These are phyloP conservation scores for Symbiotaphrina buchneri DNA, from an alignment of 495 filamentous ascomycete species.

Conservation along the genomic window DNA sequence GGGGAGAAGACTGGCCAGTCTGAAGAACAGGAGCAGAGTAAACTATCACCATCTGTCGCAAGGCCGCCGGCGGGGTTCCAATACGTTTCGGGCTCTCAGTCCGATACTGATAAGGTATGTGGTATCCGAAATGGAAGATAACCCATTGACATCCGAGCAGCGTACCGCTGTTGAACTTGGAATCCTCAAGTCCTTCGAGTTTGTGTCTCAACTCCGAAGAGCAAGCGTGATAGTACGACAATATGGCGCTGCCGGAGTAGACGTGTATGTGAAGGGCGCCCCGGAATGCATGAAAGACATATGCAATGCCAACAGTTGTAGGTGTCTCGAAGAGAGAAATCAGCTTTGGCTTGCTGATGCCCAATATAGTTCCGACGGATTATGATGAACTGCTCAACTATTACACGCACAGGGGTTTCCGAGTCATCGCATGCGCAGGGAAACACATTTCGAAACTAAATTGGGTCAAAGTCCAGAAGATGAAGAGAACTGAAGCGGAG, in stretches of 20 bases:
- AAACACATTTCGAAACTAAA: conserved; percentile 69
- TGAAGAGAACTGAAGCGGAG: conserved; percentile 71
- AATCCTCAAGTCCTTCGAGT: conserved; percentile 76
- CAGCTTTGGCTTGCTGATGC: conserved; percentile 2
- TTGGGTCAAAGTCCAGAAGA: conserved; percentile 87
- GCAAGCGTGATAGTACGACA: conserved; percentile 82
- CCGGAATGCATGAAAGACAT: conserved; percentile 93
- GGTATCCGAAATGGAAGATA: neutral
- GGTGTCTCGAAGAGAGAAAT: too few species aligned
- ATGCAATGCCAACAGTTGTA: conserved; percentile 57
- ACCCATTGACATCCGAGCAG: conserved; percentile 3
- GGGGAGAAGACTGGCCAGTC: conserved; percentile 32
- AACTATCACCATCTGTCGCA: conserved; percentile 60
- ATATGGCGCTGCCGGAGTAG: conserved; percentile 56
- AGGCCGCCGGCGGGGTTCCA: conserved; percentile 45
- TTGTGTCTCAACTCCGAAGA: conserved; percentile 84
- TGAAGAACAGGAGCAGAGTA: conserved; percentile 41
- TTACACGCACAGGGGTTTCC: conserved; percentile 88
- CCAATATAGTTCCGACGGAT: conserved; percentile 47
- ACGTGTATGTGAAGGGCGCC: conserved; percentile 88
- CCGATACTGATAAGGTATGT: neutral
- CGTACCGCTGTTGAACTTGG: conserved; percentile 50
- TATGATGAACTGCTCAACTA: conserved; percentile 72
- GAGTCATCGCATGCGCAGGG: conserved; percentile 92
- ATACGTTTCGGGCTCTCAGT: conserved; percentile 22